Conservation (phyloP, 495 filamentous ascomycete genomes). For the Penicillium canariense region DNA sequence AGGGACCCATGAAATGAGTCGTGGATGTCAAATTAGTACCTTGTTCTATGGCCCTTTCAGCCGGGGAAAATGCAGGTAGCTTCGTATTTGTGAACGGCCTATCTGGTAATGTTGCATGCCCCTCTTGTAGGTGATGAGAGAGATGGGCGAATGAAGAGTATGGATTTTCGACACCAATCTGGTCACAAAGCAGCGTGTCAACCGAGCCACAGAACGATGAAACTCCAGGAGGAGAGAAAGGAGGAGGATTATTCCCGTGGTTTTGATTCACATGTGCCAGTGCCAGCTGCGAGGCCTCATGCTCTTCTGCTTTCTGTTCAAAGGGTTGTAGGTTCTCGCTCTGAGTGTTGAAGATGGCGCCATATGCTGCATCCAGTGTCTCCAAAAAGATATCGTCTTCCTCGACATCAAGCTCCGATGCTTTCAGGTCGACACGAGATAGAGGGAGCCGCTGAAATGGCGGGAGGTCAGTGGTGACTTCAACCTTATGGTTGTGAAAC, state of each 20-base stretch:
- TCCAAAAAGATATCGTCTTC: conserved; percentile 11
- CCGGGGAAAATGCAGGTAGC: not conserved
- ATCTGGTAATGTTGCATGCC: too few relatives aligned
- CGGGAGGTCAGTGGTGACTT: not conserved
- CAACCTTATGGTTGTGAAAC: not conserved
- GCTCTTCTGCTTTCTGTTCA: too few relatives aligned
- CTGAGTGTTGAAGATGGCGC: conserved; percentile 7
- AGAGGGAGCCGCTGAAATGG: too few relatives aligned
- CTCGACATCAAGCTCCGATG: not conserved
- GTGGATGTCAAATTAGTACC: not conserved
- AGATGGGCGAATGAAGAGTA: not conserved
- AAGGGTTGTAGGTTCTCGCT: not conserved
- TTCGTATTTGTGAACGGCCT: too few relatives aligned
- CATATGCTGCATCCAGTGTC: conserved; percentile 18
- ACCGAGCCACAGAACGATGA: not conserved
- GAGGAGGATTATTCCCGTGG: too few relatives aligned
- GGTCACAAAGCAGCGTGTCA: not conserved
- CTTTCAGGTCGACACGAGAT: not conserved
- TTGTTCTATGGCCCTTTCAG: not conserved
- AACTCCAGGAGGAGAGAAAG: not conserved
- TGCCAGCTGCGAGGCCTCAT: not conserved
- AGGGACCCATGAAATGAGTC: not conserved
- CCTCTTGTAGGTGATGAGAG: not conserved
- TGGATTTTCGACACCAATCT: not conserved
- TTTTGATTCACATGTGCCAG: not conserved